Base-by-base conservation (phyloP, 345 rosid species). In the Turritis glabra region DNA sequence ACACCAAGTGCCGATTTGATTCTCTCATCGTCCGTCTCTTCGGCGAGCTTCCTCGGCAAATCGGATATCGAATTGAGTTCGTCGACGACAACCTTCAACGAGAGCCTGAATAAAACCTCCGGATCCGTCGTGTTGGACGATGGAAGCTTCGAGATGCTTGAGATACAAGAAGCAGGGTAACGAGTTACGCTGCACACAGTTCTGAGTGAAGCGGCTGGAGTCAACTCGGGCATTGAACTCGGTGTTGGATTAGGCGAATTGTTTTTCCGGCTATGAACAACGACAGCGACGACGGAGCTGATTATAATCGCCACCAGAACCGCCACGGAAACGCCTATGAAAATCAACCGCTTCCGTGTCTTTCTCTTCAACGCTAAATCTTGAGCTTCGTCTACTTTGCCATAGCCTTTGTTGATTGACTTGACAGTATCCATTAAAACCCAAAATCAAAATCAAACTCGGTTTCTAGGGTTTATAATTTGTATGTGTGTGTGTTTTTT, bases 351-450 rank as follows among this genome's bases (percentile, higher is more conserved):
- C 62, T 73, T 76, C 6, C 84, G 71, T 1, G 88, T 74, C 61
- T 80, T 88, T 32, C 53, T 73, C 46, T 79, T 80, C 83, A 79
- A 86, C 13, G 85, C 86, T 47, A 54, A 78, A 64, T 89, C 77
- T 67, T 90, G 84, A 1, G 58, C 56, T 70, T 77, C 86, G 8
- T 91, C 87, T 0, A 93, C 92, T 74, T 93, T 89, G 8, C 89
- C 96, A 52, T 94, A 94, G 25, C 96, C 91, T 43, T 84, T 89
- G 71, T 85, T 89, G 74, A 87, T 81, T 43, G 90, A 91, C 5
- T 85, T 88, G 54, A 86, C 70, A 1, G 85, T 40, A 21, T 91
- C 93, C 97, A 93, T 90, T 14, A 15, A 40, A 40, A 0, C 37
- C 0, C 3, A 10, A 35, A 4, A 40, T 2, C 19, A 52, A 30